Evolutionary conservation across 306 rosid species (phyloP), one percentile per base, ranked within the genome.

Genomic region (Datisca glomerata): DNA sequence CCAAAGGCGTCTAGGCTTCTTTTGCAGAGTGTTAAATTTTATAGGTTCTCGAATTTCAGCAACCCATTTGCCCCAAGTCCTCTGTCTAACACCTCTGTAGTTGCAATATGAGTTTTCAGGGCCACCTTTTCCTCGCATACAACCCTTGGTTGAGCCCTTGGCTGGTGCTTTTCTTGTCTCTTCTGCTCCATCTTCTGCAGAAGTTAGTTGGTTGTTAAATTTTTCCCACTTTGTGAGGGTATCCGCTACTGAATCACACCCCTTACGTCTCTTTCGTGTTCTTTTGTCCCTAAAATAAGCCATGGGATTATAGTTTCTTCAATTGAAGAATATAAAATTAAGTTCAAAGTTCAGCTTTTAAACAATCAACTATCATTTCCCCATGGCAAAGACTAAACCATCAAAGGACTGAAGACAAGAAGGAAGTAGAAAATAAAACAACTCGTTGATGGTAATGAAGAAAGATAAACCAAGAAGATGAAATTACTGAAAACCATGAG

Each of bases 1-100:
- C 98, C 98, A 89, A 37, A 84, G 70, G 18, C 95, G 68, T 24
- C 41, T 68, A 4, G 70, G 52, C 51, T 72, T 76, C 43, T 46
- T 54, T 15, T 31, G 39, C 16, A 22, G 59, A 37, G 18, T 51
- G 18, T 39, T 44, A 5, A 55, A 45, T 4, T 44, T 42, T 35
- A 58, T 64, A 0, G 95, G 95, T 47, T 80, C 86, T 1, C 95
- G 67, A 40, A 89, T 89, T 45, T 89, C 98, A 14, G 93, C 76
- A 1, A 84, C 95, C 95, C 98, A 89, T 27, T 80, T 89, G 0
- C 98, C 95, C 95, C 93, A 80, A 68, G 74, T 78, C 72, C 95
- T 80, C 59, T 84, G 93, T 20, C 98, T 60, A 35, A 84, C 95
- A 8, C 98, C 98, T 61, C 98, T 74, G 43, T 55, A 89, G 13